These are phyloP conservation scores for Globisporangium heterothallicum DNA, from an alignment of 352 stramenopile genomes.

Conservation along the genomic window DNA sequence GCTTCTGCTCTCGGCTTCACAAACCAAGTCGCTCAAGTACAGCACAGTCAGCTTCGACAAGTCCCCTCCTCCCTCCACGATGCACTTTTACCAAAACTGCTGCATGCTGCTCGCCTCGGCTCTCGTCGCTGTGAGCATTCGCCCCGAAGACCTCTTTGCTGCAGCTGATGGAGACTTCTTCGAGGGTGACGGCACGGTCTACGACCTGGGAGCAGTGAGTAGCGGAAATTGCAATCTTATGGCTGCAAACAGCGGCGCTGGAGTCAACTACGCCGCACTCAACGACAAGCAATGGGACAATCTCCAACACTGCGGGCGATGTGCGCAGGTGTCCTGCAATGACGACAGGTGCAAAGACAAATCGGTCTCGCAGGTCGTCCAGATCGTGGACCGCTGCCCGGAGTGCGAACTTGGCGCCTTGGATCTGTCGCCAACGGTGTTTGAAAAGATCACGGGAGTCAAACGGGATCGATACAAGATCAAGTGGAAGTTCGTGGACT, in stretches of 20 bases:
- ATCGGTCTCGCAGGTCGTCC: constrained; percentile 35
- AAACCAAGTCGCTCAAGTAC: too few species aligned
- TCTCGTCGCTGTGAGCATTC: background rate
- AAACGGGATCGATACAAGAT: constrained; percentile 25
- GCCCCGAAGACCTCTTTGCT: background rate
- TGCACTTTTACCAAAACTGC: too few species aligned
- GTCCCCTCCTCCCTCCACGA: too few species aligned
- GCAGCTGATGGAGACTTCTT: constrained; percentile 12
- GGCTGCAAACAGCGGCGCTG: constrained; percentile 22
- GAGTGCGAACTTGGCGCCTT: constrained; percentile 65
- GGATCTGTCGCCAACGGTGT: constrained; percentile 41
- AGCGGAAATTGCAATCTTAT: constrained; percentile 52
- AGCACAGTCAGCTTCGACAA: too few species aligned
- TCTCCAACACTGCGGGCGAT: constrained; percentile 55
- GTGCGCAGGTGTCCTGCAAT: constrained; percentile 51
- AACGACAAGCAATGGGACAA: constrained; percentile 64
- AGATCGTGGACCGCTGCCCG: constrained; percentile 68
- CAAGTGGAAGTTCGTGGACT: constrained; percentile 38
- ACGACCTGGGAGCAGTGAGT: constrained; percentile 23
- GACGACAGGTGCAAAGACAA: constrained; percentile 46
- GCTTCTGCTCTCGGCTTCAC: too few species aligned
- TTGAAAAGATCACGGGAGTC: constrained; percentile 26
- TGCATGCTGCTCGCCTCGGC: background rate
- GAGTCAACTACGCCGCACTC: constrained; percentile 36
- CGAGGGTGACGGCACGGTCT: constrained; percentile 31